Evolutionary conservation across 2,329 filamentous ascomycete species (phyloP).

Genomic region (Botrytis byssoidea): DNA sequence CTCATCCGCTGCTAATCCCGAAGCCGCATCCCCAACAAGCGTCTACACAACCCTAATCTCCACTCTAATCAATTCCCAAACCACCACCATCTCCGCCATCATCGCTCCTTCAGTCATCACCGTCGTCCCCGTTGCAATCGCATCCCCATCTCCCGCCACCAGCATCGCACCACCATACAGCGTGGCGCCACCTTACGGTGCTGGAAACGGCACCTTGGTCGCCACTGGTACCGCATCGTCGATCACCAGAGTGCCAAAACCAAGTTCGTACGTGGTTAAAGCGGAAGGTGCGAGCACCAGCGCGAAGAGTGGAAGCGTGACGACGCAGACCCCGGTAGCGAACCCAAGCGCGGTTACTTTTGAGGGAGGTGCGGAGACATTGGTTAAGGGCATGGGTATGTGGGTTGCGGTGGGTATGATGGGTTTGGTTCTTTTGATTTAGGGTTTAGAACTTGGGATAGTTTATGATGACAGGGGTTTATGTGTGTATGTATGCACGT

Average conservation of each 20-base stretch:
- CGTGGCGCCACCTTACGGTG: neutral
- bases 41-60: conserved; percentile 1
- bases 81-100: neutral
- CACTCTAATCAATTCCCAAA: neutral
- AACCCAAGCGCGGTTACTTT: neutral
- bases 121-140: neutral
- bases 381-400: neutral
- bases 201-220: neutral
- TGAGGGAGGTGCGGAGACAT: neutral
- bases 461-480: neutral
- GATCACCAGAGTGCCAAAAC: neutral
- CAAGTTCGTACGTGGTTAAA: neutral
- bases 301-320: neutral
- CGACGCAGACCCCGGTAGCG: neutral
- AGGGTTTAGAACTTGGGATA: neutral
- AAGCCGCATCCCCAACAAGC: neutral
- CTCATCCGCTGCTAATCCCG: neutral
- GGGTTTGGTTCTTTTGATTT: conserved; percentile 6
- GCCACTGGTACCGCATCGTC: neutral
- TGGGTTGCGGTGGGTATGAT: neutral
- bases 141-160: neutral
- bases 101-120: conserved; percentile 8
- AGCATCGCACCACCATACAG: neutral
- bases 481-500: neutral
- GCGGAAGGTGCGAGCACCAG: neutral